Conservation (phyloP, 805 yeast genomes). For the Saccharomycodes ludwigii region DNA sequence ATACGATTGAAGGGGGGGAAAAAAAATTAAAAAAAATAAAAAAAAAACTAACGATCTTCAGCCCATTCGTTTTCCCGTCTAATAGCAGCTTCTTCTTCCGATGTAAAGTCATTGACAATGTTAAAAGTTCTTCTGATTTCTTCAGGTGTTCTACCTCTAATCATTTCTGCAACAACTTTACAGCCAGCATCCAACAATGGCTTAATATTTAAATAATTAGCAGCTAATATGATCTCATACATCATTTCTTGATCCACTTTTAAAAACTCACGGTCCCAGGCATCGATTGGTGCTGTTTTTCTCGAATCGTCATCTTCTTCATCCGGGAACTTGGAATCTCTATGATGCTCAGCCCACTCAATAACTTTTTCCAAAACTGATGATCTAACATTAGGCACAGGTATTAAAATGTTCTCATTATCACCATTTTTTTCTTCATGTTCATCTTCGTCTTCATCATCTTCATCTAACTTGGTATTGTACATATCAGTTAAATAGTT, state of each 20-base stretch:
- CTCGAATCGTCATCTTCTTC: constrained; percentile 77
- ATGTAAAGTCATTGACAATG: constrained; percentile 71
- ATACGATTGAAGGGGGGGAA: not conserved
- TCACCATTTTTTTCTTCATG: constrained; percentile 41
- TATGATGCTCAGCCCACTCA: constrained; percentile 95
- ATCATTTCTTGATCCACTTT: constrained; percentile 89
- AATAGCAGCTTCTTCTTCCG: constrained; percentile 81
- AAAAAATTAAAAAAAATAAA: not conserved
- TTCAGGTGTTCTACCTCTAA: constrained; percentile 67
- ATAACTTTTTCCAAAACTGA: constrained; percentile 81
- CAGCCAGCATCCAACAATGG: constrained; percentile 71
- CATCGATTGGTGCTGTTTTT: constrained; percentile 83
- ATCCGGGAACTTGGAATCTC: constrained; percentile 62
- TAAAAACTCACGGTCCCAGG: constrained; percentile 91
- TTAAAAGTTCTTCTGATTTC: constrained; percentile 72
- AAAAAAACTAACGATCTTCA: constrained; percentile 47
- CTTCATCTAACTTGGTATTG: constrained; percentile 43
- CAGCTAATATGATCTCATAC: constrained; percentile 71
- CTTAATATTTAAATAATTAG: constrained; percentile 63
- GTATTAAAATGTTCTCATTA: constrained; percentile 65
- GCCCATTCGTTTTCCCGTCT: constrained; percentile 89
- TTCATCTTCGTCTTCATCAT: constrained; percentile 33
- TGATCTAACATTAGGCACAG: constrained; percentile 82
- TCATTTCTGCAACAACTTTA: constrained; percentile 75
- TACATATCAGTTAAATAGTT: constrained; percentile 73